phyloP scores from a whole-genome alignment of 208 protist species.

The Leishmania braziliensis region DNA sequence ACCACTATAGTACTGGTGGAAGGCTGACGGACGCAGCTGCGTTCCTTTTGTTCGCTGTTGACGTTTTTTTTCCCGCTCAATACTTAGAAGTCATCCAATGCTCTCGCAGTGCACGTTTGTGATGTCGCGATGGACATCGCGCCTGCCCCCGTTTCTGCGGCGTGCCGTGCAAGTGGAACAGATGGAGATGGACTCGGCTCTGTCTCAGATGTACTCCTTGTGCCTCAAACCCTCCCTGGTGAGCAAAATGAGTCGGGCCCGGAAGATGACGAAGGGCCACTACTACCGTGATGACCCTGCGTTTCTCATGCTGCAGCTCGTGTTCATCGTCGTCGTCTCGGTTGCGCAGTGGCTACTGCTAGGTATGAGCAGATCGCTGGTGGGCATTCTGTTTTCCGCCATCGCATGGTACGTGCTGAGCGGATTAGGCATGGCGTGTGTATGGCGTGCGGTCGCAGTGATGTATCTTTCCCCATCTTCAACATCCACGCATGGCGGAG shows the following conservation, averaged over 20 bases:
- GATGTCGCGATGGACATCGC: constrained; percentile 69
- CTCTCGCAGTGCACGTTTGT: constrained; percentile 23
- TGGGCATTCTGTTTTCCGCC: constrained; percentile 49
- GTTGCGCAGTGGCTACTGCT: constrained; percentile 45
- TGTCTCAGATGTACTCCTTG: constrained; percentile 92
- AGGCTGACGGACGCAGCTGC: not conserved
- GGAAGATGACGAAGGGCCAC: constrained; percentile 97
- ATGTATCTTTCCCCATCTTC: constrained; percentile 27
- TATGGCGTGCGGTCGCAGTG: constrained; percentile 40
- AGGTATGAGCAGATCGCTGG: constrained; percentile 48
- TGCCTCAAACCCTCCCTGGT: constrained; percentile 79
- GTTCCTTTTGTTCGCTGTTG: not conserved
- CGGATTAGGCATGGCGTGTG: constrained; percentile 59
- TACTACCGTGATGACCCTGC: constrained; percentile 97
- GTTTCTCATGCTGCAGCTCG: constrained; percentile 93
- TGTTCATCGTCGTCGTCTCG: constrained; percentile 74
- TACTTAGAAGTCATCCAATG: constrained; percentile 9
- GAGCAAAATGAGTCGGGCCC: constrained; percentile 84
- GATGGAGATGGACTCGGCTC: constrained; percentile 92
- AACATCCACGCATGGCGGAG: not conserved
- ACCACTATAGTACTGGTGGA: not conserved
- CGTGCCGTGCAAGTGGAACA: constrained; percentile 87
- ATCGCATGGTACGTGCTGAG: constrained; percentile 61
- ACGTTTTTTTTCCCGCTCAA: not conserved
- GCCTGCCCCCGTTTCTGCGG: constrained; percentile 71